A percentile compares a stretch with the other conserved stretches of the same genome.
These are phyloP conservation scores for Fraxinus albicans DNA, from an alignment of 305 asterid genomes.

Conservation along the genomic window DNA sequence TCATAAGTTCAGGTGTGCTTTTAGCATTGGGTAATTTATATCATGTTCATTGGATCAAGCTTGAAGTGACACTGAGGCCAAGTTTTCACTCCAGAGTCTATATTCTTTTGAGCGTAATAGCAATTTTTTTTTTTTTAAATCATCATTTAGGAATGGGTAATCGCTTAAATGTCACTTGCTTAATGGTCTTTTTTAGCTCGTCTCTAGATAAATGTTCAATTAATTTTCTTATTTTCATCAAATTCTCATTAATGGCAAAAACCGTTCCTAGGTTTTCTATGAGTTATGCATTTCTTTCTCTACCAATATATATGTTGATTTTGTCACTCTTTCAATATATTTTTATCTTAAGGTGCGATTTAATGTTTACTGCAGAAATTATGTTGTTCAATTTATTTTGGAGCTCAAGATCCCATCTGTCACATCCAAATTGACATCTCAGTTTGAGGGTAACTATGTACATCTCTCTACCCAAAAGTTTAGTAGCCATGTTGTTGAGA, in stretches of 20 bases:
- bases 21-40: not conserved
- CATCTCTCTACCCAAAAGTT: constrained; percentile 77
- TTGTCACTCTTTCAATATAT: not conserved
- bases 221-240: not conserved
- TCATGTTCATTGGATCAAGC: not conserved
- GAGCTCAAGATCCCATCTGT: constrained; percentile 69
- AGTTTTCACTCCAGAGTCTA: not conserved
- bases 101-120: not conserved
- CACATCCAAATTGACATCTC: constrained; percentile 49
- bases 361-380: constrained; percentile 56
- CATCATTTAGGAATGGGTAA: not conserved
- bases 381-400: constrained; percentile 81
- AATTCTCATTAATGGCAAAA: not conserved
- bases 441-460: constrained; percentile 69
- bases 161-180: not conserved
- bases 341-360: not conserved
- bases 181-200: not conserved
- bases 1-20: not conserved
- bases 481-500: constrained; percentile 92
- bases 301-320: not conserved
- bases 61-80: not conserved
- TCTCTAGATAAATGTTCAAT: not conserved
- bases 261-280: not conserved
- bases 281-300: not conserved
- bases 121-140: not conserved